Conservation (phyloP, 345 rosid genomes). For the Combretum micranthum region DNA sequence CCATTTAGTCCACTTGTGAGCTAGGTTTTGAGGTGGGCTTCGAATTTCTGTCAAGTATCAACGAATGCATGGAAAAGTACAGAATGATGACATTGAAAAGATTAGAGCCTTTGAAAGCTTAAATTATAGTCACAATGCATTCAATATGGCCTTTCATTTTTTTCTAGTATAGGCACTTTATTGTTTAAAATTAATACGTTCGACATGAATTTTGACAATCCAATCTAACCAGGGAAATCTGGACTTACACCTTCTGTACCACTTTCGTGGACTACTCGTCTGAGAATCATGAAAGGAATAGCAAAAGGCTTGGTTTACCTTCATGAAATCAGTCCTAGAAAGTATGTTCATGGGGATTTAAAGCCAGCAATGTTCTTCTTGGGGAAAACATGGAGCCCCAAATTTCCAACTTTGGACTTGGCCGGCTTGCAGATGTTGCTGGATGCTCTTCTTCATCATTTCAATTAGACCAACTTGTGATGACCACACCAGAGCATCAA, state of each 20-base stretch:
- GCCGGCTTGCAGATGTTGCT: constrained; percentile 52
- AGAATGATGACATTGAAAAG: no score
- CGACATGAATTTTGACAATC: no score
- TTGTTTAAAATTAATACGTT: no score
- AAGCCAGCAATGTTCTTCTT: constrained; percentile 76
- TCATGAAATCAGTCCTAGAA: constrained; percentile 70
- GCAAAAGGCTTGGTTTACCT: constrained; percentile 72
- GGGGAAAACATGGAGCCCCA: constrained; percentile 66
- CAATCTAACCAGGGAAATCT: constrained; percentile 41
- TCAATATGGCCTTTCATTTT: no score
- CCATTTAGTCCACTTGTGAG: no score
- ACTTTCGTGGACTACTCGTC: constrained; percentile 55
- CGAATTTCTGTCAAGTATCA: no score
- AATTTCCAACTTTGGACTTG: constrained; percentile 71
- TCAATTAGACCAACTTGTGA: constrained; percentile 26
- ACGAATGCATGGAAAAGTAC: no score
- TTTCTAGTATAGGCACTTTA: no score
- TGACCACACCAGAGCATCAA: constrained; percentile 26
- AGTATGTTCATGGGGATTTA: constrained; percentile 78
- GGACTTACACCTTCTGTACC: constrained; percentile 48
- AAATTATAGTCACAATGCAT: no score
- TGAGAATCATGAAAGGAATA: constrained; percentile 64
- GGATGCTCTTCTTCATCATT: constrained; percentile 25
- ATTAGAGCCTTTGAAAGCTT: no score
- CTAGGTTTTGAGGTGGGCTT: no score